A percentile compares a stretch with the other conserved stretches of the same genome.
phyloP scores from a whole-genome alignment of 805 yeast genomes.

The Ogataea ganodermae region DNA sequence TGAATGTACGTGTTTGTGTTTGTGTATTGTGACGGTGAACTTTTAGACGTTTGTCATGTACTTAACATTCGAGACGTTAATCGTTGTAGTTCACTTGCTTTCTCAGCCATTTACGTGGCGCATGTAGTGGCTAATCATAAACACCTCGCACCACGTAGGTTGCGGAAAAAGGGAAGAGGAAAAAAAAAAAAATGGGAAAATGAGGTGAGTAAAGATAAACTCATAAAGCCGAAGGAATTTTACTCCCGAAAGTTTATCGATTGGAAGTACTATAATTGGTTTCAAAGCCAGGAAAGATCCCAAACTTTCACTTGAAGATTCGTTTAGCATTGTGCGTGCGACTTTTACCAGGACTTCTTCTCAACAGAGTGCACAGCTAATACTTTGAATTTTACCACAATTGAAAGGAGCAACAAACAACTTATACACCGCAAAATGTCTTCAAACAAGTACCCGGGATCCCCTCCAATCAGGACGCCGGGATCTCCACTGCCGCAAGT shows the following conservation, averaged over 20 bases:
- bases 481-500: conserved; percentile 36
- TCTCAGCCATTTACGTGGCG: not conserved
- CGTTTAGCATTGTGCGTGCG: no score
- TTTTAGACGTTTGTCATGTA: no score
- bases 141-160: conserved; percentile 7
- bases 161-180: not conserved
- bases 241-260: not conserved
- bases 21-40: no score
- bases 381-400: not conserved
- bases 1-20: no score
- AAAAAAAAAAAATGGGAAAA: conserved; percentile 6
- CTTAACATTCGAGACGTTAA: no score
- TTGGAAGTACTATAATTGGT: not conserved
- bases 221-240: not conserved
- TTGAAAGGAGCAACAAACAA: not conserved
- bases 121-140: not conserved
- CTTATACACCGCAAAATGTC: conserved; percentile 13
- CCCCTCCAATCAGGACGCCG: conserved; percentile 41
- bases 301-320: no score
- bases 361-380: no score
- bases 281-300: not conserved
- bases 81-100: not conserved
- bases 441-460: conserved; percentile 36
- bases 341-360: no score
- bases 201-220: conserved; percentile 13